Percentiles rank a stretch among this genome's conserved stretches.
phyloP scores from a whole-genome alignment of 73 alveolate genomes.

The Blepharisma stoltei region DNA sequence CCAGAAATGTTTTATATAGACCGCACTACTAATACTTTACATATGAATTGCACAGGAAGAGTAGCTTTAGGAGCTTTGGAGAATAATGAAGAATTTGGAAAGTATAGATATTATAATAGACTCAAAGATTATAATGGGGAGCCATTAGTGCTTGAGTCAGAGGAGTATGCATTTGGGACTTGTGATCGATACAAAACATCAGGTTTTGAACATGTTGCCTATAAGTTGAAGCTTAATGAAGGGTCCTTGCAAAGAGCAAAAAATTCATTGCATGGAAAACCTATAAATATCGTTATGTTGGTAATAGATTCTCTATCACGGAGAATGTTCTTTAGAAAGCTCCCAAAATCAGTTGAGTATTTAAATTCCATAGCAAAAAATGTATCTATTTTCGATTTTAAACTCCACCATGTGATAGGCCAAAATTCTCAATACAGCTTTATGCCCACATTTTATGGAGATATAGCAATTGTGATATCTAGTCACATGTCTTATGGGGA shows the following conservation, averaged over 20 bases:
- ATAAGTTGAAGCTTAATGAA: background rate
- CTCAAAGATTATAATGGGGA: background rate
- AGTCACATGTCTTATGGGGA: background rate
- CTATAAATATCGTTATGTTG: slow-evolving; percentile 1
- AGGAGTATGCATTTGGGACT: slow-evolving; percentile 1
- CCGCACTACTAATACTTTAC: background rate
- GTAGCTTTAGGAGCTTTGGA: background rate
- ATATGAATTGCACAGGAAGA: slow-evolving; percentile 3
- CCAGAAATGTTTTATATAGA: background rate
- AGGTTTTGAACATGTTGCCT: background rate
- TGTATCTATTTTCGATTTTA: background rate
- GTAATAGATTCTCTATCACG: slow-evolving; percentile 23
- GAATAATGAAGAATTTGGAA: background rate
- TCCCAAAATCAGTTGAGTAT: background rate
- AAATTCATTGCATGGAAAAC: background rate
- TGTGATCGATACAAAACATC: background rate
- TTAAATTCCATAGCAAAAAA: background rate
- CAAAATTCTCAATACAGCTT: background rate
- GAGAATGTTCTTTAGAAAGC: slow-evolving; percentile 12
- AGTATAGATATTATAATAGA: background rate
- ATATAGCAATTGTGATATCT: background rate
- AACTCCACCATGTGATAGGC: background rate
- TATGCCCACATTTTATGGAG: slow-evolving; percentile 20
- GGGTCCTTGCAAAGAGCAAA: background rate
- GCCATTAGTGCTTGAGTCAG: background rate